A percentile compares a stretch with the other conserved stretches of the same genome.
Conservation (phyloP, 2,329 filamentous ascomycete species). For the Ceratocystis albifundus region DNA sequence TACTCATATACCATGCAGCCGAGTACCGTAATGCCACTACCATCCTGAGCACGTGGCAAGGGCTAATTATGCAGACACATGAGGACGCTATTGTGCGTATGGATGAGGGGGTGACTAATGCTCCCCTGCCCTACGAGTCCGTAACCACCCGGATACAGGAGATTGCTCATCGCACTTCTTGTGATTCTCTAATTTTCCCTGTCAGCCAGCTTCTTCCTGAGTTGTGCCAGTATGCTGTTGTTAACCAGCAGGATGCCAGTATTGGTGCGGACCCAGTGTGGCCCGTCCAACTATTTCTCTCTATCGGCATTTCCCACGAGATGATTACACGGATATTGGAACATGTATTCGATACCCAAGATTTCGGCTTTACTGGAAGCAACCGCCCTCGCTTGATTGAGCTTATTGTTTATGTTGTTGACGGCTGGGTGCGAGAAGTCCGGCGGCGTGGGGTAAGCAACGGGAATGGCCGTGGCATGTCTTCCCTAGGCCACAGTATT, state of each 20-base stretch:
- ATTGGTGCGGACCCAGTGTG: conserved; percentile 47
- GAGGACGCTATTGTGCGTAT: conserved; percentile 38
- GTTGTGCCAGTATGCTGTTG: conserved; percentile 50
- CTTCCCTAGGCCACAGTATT: conserved; percentile 33
- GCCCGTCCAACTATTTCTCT: conserved; percentile 46
- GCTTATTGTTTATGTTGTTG: conserved; percentile 41
- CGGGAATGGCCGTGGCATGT: conserved; percentile 27
- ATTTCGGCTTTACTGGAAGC: conserved; percentile 46
- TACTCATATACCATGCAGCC: conserved; percentile 83
- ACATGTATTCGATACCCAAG: conserved; percentile 46
- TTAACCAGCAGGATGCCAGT: conserved; percentile 46
- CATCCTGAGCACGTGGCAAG: conserved; percentile 74
- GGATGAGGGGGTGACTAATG: conserved; percentile 29
- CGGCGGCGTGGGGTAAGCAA: conserved; percentile 35
- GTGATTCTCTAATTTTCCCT: conserved; percentile 56
- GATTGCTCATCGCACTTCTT: conserved; percentile 52
- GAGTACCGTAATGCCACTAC: conserved; percentile 82
- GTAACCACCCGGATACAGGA: conserved; percentile 53
- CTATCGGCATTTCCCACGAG: conserved; percentile 45
- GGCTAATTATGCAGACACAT: conserved; percentile 64
- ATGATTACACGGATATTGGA: conserved; percentile 47
- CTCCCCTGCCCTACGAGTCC: conserved; percentile 53
- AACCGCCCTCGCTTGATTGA: conserved; percentile 42
- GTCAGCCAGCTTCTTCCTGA: conserved; percentile 49
- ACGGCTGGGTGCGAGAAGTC: conserved; percentile 40